Evolutionary conservation across 768 basidiomycete genomes (phyloP), one percentile per base, ranked within the genome.

Genomic region (Termitomyces bulborhizus): DNA sequence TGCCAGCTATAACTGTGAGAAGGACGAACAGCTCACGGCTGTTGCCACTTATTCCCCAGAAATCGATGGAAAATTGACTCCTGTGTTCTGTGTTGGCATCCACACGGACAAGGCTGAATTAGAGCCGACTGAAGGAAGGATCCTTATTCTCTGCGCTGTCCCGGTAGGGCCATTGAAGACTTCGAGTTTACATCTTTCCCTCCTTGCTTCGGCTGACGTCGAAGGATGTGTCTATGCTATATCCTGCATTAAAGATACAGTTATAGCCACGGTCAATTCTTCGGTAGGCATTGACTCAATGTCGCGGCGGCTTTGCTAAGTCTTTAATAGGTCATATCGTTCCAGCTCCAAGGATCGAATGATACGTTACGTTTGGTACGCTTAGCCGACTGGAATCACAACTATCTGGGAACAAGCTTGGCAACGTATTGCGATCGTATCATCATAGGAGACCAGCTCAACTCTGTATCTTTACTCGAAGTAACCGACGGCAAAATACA

Each of bases 391-490:
- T 94, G 91, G 86, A 84, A 88, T 59, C 89, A 92, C 65, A 93
- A 90, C 53, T 93, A 94, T 69, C 57, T 89, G 54, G 82, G 94
- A 29, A 83, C 80, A 4, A 84, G 81, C 53, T 69, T 97, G 21
- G 81, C 79, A 0, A 71, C 81, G 3, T 77, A 76, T 46, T 77
- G 73, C 2, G 69, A 83, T 56, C 71, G 69, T 45, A 66, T 96
- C 26, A 69, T 89, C 16, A 78, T 84, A n/a, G 90, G 89, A 36
- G 94, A 97, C 63, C 83, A 85, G 7, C 79, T 95, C 27, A 83
- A 81, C 65, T 93, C 92, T 0, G 76, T 95, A 16, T 86, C 91
- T 3, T 60, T 92, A 27, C 71, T 95, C 32, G 77, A 78, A 54
- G 67, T 87, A 49, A 57, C 62, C 2, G 72, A 71, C 12, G 71